Evolutionary conservation across 148 eudicot species (phyloP), one percentile per base, ranked within the genome.

Genomic region (Chenopodium formosanum): DNA sequence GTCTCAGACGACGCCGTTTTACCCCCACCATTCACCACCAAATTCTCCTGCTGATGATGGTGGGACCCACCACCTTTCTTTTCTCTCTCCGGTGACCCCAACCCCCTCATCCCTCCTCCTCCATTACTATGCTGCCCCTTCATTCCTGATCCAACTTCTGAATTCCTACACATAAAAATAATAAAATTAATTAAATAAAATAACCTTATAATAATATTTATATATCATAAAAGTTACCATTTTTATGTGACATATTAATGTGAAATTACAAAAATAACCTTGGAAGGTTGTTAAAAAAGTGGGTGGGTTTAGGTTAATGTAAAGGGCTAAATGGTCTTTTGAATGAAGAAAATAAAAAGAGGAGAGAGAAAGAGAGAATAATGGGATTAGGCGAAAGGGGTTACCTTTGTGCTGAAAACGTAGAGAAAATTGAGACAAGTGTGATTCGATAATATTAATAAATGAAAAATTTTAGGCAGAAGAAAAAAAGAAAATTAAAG

Each of bases 111-210:
- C 20, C 62, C 62, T 56, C 89, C 90, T 80, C 89, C 90, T 80
- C 83, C 23, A 52, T 56, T 56, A 75, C n/a, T 63, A 23, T 81
- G 58, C 29, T 66, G 73, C 63, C 84, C 92, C 82, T 91, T 94
- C 98, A 94, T 94, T 34, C 86, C 93, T 82, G 87, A 71, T 83
- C 89, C 83, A 77, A 78, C 81, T 62, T 95, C 97, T 34, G 97
- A 84, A 85, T 90, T 93, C 89, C 97, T 93, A 79, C 48, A 72
- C 14, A 67, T 69, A 11, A 63, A 9, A 63, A 29, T 23, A 23
- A 60, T 37, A 40, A 44, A 23, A 25, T 52, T 11, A 56, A 27
- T 9, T 14, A 75, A 23, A 46, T 27, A 22, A 50, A 20, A 1
- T 22, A 29, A 81, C 66, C 7, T 22, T 29, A 22, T 1, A n/a